These are phyloP conservation scores for Chamaecrista fasciculata DNA, from an alignment of 306 rosid genomes.

Conservation along the genomic window DNA sequence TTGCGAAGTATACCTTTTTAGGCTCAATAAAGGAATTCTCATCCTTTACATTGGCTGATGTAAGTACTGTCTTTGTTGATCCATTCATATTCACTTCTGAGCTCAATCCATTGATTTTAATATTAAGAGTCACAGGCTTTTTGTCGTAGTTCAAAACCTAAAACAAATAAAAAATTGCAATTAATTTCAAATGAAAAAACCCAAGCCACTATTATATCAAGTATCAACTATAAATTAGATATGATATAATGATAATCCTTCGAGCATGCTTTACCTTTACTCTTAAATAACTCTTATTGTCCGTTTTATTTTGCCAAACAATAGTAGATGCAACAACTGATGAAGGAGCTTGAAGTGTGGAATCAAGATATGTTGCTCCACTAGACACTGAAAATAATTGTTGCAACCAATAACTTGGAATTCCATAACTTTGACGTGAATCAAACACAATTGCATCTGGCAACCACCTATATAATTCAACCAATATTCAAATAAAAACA, in stretches of 20 bases:
- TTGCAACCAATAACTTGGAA: slow-evolving; percentile 95
- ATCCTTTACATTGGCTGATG: slow-evolving; percentile 52
- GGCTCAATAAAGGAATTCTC: slow-evolving; percentile 66
- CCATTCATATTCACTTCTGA: slow-evolving; percentile 26
- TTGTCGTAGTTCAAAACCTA: slow-evolving; percentile 66
- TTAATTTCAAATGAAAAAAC: too few species aligned
- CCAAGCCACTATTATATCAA: too few species aligned
- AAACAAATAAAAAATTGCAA: too few species aligned
- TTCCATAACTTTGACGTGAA: slow-evolving; percentile 65
- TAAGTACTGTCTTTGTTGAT: slow-evolving; percentile 53
- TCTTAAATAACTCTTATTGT: slow-evolving; percentile 38
- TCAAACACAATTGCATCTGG: slow-evolving; percentile 86
- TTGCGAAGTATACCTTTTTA: slow-evolving; percentile 51
- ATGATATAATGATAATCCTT: too few species aligned
- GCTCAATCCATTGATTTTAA: slow-evolving; percentile 42
- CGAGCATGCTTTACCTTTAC: slow-evolving; percentile 81
- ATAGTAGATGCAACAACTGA: slow-evolving; percentile 61
- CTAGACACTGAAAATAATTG: slow-evolving; percentile 59
- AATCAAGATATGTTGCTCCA: slow-evolving; percentile 63
- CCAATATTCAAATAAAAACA: too few species aligned
- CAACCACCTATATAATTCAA: slow-evolving; percentile 71
- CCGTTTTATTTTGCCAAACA: slow-evolving; percentile 34
- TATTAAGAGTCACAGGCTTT: slow-evolving; percentile 35
- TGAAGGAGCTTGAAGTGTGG: slow-evolving; percentile 45
- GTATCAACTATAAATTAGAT: too few species aligned